phyloP scores from a whole-genome alignment of 2,329 filamentous ascomycete genomes.

The Aspergillus sclerotialis region DNA sequence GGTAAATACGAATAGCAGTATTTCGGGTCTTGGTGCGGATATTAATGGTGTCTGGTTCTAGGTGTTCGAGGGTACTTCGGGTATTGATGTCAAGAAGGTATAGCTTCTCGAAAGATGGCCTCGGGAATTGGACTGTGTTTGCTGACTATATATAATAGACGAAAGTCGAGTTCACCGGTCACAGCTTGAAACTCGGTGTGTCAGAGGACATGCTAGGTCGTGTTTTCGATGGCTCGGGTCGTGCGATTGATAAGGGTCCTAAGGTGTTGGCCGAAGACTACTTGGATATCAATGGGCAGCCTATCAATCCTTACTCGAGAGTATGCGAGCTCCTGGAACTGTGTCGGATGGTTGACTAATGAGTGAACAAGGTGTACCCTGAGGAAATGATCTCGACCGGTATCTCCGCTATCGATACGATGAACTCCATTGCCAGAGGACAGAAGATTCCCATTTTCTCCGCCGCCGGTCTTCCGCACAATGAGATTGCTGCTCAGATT shows the following conservation, averaged over 20 bases:
- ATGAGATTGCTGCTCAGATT: conserved; percentile 98
- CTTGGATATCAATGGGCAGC: conserved; percentile 96
- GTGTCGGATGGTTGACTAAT: conserved; percentile 9
- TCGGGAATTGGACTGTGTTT: conserved; percentile 6
- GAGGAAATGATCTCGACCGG: conserved; percentile 99
- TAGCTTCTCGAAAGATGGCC: background rate
- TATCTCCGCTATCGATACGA: conserved; percentile 98
- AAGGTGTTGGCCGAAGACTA: conserved; percentile 98
- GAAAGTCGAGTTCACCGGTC: conserved; percentile 92
- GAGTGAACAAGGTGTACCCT: conserved; percentile 68
- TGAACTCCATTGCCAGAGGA: conserved; percentile 96
- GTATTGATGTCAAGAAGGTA: conserved; percentile 98
- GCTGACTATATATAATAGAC: conserved; percentile 51
- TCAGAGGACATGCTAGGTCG: conserved; percentile 99
- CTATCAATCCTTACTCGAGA: conserved; percentile 96
- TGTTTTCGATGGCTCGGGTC: conserved; percentile 96
- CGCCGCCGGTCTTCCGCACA: conserved; percentile 93
- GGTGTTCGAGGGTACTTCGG: conserved; percentile 95
- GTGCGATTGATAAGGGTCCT: conserved; percentile 97
- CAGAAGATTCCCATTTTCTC: conserved; percentile 99
- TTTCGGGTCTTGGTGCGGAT: conserved; percentile 5
- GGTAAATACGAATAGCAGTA: conserved; percentile 43
- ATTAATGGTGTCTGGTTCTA: conserved; percentile 35
- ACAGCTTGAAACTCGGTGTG: conserved; percentile 96
- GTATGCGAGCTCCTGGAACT: conserved; percentile 42